phyloP scores from a whole-genome alignment of 768 basidiomycete species.

The Auricularia sp. region DNA sequence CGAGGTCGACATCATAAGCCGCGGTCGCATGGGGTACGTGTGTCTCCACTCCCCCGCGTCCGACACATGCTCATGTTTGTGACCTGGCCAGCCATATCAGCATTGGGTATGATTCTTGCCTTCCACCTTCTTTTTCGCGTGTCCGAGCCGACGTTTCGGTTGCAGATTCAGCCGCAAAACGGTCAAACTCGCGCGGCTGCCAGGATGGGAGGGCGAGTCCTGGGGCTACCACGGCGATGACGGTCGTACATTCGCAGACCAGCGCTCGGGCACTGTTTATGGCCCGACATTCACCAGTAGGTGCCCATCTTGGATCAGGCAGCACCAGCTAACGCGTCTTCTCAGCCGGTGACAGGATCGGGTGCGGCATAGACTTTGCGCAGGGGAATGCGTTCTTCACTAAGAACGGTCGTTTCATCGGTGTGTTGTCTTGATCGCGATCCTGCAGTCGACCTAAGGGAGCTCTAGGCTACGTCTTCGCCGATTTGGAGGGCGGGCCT shows the following conservation, averaged over 20 bases:
- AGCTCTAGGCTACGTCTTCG: constrained; percentile 52
- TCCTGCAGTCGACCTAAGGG: background rate
- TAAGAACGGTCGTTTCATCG: constrained; percentile 69
- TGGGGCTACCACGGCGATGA: constrained; percentile 95
- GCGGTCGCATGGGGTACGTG: constrained; percentile 69
- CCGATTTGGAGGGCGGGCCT: constrained; percentile 47
- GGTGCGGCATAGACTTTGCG: constrained; percentile 88
- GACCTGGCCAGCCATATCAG: constrained; percentile 53
- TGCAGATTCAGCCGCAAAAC: constrained; percentile 35
- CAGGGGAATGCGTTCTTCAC: constrained; percentile 78
- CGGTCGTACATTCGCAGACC: constrained; percentile 65
- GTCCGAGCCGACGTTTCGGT: background rate
- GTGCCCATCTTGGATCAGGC: constrained; percentile 17
- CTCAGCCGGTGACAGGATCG: constrained; percentile 76
- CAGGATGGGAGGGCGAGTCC: constrained; percentile 77
- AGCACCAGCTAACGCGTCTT: constrained; percentile 8
- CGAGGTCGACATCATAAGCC: constrained; percentile 77
- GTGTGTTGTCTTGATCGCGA: constrained; percentile 26
- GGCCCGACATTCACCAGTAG: constrained; percentile 75
- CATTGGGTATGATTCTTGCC: constrained; percentile 48
- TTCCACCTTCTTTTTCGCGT: background rate
- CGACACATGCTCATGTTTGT: constrained; percentile 12
- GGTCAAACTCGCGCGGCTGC: constrained; percentile 62
- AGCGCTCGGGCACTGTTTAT: constrained; percentile 61
- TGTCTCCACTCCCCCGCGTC: background rate